Base-by-base conservation (phyloP, 129 eudicot genomes). In the Logfia minima region DNA sequence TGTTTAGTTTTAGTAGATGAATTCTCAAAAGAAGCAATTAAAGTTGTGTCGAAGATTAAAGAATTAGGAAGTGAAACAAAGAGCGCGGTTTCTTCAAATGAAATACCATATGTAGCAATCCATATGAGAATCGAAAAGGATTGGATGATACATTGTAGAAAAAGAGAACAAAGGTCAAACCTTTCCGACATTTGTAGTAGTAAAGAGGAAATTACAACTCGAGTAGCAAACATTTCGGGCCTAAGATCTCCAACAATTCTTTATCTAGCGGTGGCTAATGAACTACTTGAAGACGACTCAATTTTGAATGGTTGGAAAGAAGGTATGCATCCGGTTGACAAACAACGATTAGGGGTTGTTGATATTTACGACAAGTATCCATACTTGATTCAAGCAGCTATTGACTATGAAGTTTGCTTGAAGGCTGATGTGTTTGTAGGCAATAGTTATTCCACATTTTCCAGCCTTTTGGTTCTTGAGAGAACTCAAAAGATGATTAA, bases 101-200 rank as follows among this genome's bases (percentile, higher is more conserved):
- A 72, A 26, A 83, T 74, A 18, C 88, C 96, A 29, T 95, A 86
- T 65, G 82, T 92, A 37, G 97, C 99, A 0, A 92, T 95, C n/a
- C 99, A 95, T 80, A 95, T 95, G 99, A 89, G 99, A 68, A 92
- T 95, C 26, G 99, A 95, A 77, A 95, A 86, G 56, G 99, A 95
- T 72, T 95, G 99, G 99, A 95, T 89, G 99, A 95, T 95, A 29
- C 99, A 95, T 58, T 95, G 99, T 74, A 91, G 89, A 78, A 95
- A 95, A 13, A 71, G 76, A 28, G 92, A 95, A 79, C 89, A 85
- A 39, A 84, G 89, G 81, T 85, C 86, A 48, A 88, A 86, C 35
- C 23, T 86, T 3, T 81, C 80, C 1, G 90, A 86, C 45, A 95
- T 95, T 48, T 95, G 99, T 72, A 95, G 96, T 80, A 89, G 94